Evolutionary conservation across 2,329 filamentous ascomycete genomes (phyloP), one percentile per base, ranked within the genome.

Genomic region (Nothophaeocryptopus gaeumannii): DNA sequence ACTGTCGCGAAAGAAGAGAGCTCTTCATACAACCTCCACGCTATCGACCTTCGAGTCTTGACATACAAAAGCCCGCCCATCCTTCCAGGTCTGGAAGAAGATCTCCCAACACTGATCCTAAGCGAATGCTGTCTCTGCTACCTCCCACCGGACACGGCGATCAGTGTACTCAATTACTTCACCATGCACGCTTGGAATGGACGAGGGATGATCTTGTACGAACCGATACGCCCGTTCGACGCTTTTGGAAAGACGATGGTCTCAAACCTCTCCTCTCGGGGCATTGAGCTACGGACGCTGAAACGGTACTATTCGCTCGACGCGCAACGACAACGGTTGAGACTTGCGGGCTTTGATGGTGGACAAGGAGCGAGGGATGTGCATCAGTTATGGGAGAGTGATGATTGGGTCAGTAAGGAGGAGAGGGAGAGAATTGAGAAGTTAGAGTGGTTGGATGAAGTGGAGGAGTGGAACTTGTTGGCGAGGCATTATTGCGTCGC

Each of bases 101-200:
- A 65, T 16, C 61, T 88, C 0, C 89, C 93, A 0, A 99, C 93
- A 0, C 73, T 99, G 8, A 71, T 99, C 16, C 78, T 99, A 5
- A 97, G 92, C 0, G 93, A 99, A 70, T 97, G 93, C 76, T 99
- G 93, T 67, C 79, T 99, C 30, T 89, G 93, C 67, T 99, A 99
- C 64, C 79, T 99, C 1, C 78, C 84, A 8, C 78, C 84, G 0
- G 63, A 77, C 0, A 78, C 84, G 44, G 85, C 90, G 0, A 75
- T 78, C 33, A 58, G 61, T 53, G 66, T 71, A 26, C 61, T 72
- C 26, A 59, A 72, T n/a, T 65, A 69, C 65, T 41, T 70, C 13
- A 72, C 67, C 47, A 62, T 61, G 54, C 56, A 59, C 41, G 38
- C 65, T 12, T 43, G 51, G 35, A 83, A 56, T 60, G 79, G 69